Evolutionary conservation across 2,329 filamentous ascomycete species (phyloP), one percentile per base, ranked within the genome.

Genomic region (Paecilomyces variotii): DNA sequence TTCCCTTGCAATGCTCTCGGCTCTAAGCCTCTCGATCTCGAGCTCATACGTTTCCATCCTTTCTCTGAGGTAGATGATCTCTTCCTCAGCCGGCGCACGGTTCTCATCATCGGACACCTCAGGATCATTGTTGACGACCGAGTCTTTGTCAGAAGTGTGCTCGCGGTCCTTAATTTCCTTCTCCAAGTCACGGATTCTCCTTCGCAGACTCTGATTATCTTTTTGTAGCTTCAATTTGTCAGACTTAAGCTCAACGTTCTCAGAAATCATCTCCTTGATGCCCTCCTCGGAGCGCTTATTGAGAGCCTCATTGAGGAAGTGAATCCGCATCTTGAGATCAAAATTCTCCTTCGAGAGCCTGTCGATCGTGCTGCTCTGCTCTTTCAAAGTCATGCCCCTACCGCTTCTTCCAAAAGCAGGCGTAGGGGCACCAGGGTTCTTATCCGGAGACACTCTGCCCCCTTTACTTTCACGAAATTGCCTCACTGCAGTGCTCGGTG

Each of bases 311-410:
- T 93, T 95, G 54, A 99, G 82, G 70, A 97, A 99, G 81, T 97
- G 95, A 63, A 97, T 94, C 72, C 96, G 95, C 75, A 97, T 86
- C 75, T 97, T 97, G 57, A 97, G 78, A 71, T 97, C 93, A 71
- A 97, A 99, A 64, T 99, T 99, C 73, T 99, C 94, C 76, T 99
- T 99, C 60, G 91, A 95, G 1, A 97, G 82, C 60, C 92, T 87
- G 74, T 99, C 94, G 63, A 99, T 97, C 12, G 93, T 97, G 75
- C 89, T 96, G 70, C 93, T 96, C 74, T 99, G 94, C 74, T 99
- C 94, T 73, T 97, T 97, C 49, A 99, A 79, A 0, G 94, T 97
- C 75, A 99, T 79, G 65, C 85, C 90, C 68, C 84, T 86, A 24
- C 86, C 86, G 52, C 81, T 80, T 51, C 84, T 80, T 30, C 79